Evolutionary conservation across 2,329 filamentous ascomycete species (phyloP).

Genomic region (Sordariomycetes sp.): DNA sequence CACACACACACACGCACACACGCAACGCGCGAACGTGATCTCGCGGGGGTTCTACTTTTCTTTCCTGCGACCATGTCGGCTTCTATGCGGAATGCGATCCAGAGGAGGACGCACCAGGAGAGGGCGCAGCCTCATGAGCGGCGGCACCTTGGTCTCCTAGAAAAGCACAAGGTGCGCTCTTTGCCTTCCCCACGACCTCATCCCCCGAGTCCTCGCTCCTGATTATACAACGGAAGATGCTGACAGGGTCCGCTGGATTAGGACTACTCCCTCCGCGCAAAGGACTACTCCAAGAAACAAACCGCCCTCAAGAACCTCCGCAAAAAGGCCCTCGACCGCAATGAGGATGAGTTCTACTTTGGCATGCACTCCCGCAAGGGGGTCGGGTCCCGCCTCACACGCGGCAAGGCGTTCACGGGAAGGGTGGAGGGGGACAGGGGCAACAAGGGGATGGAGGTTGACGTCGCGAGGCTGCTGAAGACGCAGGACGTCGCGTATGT

Average conservation of each 20-base stretch:
- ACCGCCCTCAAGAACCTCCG: constrained; percentile 42
- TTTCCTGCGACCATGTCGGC: constrained; percentile 39
- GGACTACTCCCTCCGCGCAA: constrained; percentile 53
- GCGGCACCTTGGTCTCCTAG: constrained; percentile 76
- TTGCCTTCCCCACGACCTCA: neutral
- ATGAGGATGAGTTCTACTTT: constrained; percentile 63
- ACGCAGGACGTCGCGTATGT: constrained; percentile 57
- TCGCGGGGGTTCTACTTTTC: neutral
- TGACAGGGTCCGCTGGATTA: constrained; percentile 10
- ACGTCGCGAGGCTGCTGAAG: constrained; percentile 50
- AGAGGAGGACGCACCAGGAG: constrained; percentile 79
- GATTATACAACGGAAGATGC: neutral
- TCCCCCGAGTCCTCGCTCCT: neutral
- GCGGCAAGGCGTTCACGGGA: constrained; percentile 37
- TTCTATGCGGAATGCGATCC: constrained; percentile 47
- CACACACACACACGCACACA: neutral
- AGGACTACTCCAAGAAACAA: constrained; percentile 56
- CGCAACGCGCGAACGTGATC: no score
- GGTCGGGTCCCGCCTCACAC: constrained; percentile 32
- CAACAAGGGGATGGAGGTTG: constrained; percentile 38
- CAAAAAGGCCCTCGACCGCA: constrained; percentile 49
- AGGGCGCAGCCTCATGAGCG: constrained; percentile 77
- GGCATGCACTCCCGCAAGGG: constrained; percentile 53
- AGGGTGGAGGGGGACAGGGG: constrained; percentile 44
- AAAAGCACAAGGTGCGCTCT: constrained; percentile 74